Conservation (phyloP, 768 basidiomycete species). For the Serendipita sp. region DNA sequence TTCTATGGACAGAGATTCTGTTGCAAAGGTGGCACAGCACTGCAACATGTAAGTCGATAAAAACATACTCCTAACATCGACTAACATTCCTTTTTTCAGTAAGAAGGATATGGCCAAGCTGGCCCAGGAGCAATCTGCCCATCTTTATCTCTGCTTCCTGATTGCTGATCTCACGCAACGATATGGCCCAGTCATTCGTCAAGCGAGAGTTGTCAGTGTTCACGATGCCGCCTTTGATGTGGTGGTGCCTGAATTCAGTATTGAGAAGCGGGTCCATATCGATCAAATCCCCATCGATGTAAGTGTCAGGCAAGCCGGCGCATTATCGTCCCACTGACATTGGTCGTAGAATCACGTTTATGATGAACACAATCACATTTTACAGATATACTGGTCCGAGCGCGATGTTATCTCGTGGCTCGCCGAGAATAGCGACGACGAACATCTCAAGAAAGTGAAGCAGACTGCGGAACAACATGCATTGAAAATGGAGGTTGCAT, state of each 20-base stretch:
- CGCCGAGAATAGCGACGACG: slow-evolving; percentile 89
- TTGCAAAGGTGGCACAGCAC: slow-evolving; percentile 94
- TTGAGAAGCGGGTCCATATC: slow-evolving; percentile 96
- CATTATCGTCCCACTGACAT: slow-evolving; percentile 8
- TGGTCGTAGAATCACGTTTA: slow-evolving; percentile 70
- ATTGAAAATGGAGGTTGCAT: slow-evolving; percentile 77
- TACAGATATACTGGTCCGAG: slow-evolving; percentile 92
- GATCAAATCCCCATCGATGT: slow-evolving; percentile 99
- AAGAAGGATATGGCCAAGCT: slow-evolving; percentile 82
- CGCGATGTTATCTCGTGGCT: slow-evolving; percentile 90
- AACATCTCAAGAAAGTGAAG: slow-evolving; percentile 87
- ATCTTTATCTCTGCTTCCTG: slow-evolving; percentile 86
- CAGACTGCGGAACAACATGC: slow-evolving; percentile 84
- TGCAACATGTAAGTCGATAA: slow-evolving; percentile 68
- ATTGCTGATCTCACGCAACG: slow-evolving; percentile 87
- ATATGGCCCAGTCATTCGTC: slow-evolving; percentile 88
- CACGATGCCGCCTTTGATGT: slow-evolving; percentile 98
- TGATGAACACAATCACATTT: slow-evolving; percentile 82
- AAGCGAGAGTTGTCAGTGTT: slow-evolving; percentile 88
- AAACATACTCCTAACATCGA: background rate
- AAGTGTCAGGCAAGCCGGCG: slow-evolving; percentile 15
- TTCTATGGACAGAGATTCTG: slow-evolving; percentile 92
- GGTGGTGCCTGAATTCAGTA: slow-evolving; percentile 88
- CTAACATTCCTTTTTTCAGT: slow-evolving; percentile 22
- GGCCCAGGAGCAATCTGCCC: slow-evolving; percentile 91